These are phyloP conservation scores for Verbena officinalis DNA, from an alignment of 257 asterid species.

Conservation along the genomic window DNA sequence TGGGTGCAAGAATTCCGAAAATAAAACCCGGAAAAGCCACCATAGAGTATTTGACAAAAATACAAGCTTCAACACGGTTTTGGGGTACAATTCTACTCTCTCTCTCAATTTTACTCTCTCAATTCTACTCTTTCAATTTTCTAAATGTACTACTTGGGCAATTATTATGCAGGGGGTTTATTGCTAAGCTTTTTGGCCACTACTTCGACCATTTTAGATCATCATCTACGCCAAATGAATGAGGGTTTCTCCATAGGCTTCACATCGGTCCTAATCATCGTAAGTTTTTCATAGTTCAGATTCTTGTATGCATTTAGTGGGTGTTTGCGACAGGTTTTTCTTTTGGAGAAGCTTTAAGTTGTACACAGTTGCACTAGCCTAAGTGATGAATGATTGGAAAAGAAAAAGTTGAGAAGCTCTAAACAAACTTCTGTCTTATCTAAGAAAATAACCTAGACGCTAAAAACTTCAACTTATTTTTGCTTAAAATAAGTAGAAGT, in stretches of 20 bases:
- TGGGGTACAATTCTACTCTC: slow-evolving; percentile 67
- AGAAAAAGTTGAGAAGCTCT: too few species aligned
- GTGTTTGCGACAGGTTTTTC: too few species aligned
- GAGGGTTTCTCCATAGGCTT: slow-evolving; percentile 94
- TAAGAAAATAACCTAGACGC: too few species aligned
- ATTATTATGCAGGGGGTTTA: slow-evolving; percentile 75
- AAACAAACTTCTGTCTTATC: too few species aligned
- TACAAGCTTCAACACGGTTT: slow-evolving; percentile 97
- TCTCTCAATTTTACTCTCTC: slow-evolving; percentile 11
- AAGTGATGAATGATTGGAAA: too few species aligned
- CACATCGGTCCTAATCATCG: slow-evolving; percentile 91
- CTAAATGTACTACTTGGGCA: background rate
- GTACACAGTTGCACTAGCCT: too few species aligned
- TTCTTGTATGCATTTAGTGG: too few species aligned
- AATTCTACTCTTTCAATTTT: background rate
- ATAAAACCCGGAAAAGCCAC: slow-evolving; percentile 98
- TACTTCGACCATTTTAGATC: slow-evolving; percentile 79
- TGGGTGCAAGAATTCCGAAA: slow-evolving; percentile 92
- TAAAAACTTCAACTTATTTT: too few species aligned
- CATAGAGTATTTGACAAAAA: slow-evolving; percentile 84
- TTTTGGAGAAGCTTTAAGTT: too few species aligned
- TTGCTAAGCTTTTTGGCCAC: slow-evolving; percentile 88
- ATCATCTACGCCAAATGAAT: slow-evolving; percentile 72
- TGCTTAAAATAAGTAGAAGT: too few species aligned
- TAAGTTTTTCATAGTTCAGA: slow-evolving; percentile 42